A percentile compares a stretch with the other conserved stretches of the same genome.
Evolutionary conservation across 768 basidiomycete species (phyloP).

Genomic region (Leccinum fibrillosum): DNA sequence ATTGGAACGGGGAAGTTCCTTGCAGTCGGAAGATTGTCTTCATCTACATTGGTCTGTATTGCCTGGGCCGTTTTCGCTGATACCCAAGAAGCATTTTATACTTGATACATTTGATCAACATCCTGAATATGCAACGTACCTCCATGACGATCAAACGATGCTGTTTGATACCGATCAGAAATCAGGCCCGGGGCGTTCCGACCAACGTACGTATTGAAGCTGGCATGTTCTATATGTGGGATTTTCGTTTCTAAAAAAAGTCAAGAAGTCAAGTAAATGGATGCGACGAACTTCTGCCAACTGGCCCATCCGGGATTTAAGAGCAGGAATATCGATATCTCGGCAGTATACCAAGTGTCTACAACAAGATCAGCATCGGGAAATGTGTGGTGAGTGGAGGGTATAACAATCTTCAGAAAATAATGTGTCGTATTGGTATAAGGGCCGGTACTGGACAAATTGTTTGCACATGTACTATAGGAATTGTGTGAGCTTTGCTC

Average conservation of each 20-base stretch:
- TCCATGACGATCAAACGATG: neutral
- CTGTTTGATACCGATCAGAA: neutral
- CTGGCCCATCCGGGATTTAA: neutral
- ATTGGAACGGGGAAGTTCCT: neutral
- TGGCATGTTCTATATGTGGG: neutral
- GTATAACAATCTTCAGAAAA: neutral
- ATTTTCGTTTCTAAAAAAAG: neutral
- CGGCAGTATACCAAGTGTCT: neutral
- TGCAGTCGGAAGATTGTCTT: neutral
- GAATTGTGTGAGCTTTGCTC: too few relatives aligned
- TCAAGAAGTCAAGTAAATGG: too few relatives aligned
- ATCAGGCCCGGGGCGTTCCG: neutral
- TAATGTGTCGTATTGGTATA: neutral
- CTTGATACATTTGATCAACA: too few relatives aligned
- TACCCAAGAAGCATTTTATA: too few relatives aligned
- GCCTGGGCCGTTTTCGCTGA: too few relatives aligned
- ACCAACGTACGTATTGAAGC: neutral
- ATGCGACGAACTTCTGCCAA: neutral
- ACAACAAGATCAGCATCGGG: neutral
- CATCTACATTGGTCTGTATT: neutral
- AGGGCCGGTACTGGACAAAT: too few relatives aligned
- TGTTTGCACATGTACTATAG: too few relatives aligned
- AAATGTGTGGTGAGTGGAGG: neutral
- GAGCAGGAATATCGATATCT: neutral
- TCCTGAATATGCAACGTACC: neutral